Conservation (phyloP, 768 basidiomycete species). For the Boletales sp. region DNA sequence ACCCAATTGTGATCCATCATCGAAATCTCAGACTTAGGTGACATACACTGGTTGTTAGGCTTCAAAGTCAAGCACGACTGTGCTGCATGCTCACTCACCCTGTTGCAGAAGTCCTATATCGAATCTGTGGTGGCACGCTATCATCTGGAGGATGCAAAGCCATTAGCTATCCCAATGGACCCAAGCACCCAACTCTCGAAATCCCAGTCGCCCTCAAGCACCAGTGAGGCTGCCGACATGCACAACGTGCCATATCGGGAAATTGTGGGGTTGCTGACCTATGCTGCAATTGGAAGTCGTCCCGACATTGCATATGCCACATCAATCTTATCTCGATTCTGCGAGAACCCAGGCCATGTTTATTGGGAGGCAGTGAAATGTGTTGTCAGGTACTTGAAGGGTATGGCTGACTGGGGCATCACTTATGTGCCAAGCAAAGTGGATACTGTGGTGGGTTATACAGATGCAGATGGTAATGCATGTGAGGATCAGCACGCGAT, state of each 20-base stretch:
- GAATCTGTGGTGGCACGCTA: too few species aligned
- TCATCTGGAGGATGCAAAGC: background rate
- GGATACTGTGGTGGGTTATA: background rate
- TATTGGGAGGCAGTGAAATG: background rate
- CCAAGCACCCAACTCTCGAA: background rate
- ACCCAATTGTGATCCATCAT: too few species aligned
- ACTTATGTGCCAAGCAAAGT: background rate
- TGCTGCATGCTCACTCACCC: too few species aligned
- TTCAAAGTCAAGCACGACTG: conserved; percentile 1
- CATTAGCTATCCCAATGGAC: background rate
- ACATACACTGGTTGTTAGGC: conserved; percentile 9
- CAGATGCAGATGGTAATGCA: background rate
- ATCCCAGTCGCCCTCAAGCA: background rate
- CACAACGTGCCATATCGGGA: background rate
- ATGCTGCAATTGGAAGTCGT: background rate
- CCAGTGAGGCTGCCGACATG: background rate
- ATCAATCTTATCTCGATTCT: background rate
- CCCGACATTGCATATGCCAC: background rate
- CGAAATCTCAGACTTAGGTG: background rate
- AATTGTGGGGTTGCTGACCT: background rate
- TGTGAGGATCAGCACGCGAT: background rate
- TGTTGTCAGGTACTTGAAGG: background rate
- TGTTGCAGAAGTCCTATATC: too few species aligned
- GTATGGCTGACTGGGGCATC: background rate
- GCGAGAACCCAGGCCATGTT: background rate